phyloP scores from a whole-genome alignment of 768 basidiomycete species.

The Lepiota brunneoincarnata region DNA sequence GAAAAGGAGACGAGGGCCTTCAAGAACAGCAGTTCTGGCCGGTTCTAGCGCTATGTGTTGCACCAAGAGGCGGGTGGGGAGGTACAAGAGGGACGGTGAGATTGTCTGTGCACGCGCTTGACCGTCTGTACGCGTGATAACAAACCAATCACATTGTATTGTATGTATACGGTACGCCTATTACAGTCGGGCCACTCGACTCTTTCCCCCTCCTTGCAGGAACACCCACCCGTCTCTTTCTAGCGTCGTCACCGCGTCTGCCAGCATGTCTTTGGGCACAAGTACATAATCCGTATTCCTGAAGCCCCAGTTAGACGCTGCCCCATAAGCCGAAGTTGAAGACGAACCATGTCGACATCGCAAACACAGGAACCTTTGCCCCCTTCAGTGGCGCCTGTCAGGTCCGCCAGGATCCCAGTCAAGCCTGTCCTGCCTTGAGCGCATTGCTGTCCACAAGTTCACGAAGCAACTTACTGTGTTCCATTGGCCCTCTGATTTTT shows the following conservation, averaged over 20 bases:
- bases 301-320: background rate
- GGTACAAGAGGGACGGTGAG: too few relatives aligned
- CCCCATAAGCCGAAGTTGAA: background rate
- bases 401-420: conserved; percentile 53
- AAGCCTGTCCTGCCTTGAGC: conserved; percentile 34
- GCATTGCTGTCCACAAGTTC: background rate
- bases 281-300: conserved; percentile 72
- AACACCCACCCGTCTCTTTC: conserved; percentile 53
- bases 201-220: conserved; percentile 22
- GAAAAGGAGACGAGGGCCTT: too few relatives aligned
- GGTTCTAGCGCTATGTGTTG: too few relatives aligned
- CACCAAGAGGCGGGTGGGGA: too few relatives aligned
- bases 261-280: conserved; percentile 42
- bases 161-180: background rate
- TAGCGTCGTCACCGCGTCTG: conserved; percentile 40
- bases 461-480: conserved; percentile 44
- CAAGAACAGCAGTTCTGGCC: too few relatives aligned
- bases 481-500: conserved; percentile 65
- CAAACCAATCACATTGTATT: conserved; percentile 11
- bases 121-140: background rate
- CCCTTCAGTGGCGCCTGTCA: conserved; percentile 52
- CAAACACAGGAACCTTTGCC: conserved; percentile 55
- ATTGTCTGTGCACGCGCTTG: background rate
- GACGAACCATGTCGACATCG: conserved; percentile 58
- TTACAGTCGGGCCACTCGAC: conserved; percentile 20